These are phyloP conservation scores for Nakaseomyces glabratus DNA, from an alignment of 1,139 yeast species.

Conservation along the genomic window DNA sequence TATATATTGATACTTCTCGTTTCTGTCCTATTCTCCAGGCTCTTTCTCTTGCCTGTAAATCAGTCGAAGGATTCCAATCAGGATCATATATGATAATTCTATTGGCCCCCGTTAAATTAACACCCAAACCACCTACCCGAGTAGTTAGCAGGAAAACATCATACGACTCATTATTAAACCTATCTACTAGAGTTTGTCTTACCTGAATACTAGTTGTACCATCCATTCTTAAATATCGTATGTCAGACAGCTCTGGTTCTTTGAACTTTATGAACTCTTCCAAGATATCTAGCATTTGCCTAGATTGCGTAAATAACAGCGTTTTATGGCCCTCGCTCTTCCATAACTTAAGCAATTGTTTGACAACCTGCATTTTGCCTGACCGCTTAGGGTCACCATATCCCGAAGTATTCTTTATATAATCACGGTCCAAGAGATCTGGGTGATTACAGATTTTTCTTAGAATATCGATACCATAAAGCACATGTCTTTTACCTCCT, in stretches of 20 bases:
- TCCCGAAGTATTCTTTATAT: slow-evolving; percentile 35
- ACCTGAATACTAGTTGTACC: slow-evolving; percentile 77
- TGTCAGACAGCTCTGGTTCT: slow-evolving; percentile 34
- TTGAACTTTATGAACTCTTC: slow-evolving; percentile 52
- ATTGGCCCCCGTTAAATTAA: slow-evolving; percentile 90
- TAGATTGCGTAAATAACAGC: slow-evolving; percentile 77
- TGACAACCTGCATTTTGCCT: slow-evolving; percentile 87
- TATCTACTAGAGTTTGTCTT: slow-evolving; percentile 73
- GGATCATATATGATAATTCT: slow-evolving; percentile 92
- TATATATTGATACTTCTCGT: slow-evolving; percentile 82
- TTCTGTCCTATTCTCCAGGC: slow-evolving; percentile 98
- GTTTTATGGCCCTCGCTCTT: slow-evolving; percentile 67
- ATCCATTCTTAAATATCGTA: slow-evolving; percentile 77
- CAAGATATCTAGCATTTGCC: slow-evolving; percentile 86
- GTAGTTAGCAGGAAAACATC: slow-evolving; percentile 79
- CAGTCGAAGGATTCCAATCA: slow-evolving; percentile 98
- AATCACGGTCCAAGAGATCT: slow-evolving; percentile 60
- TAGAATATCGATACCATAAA: slow-evolving; percentile 82
- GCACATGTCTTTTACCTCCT: slow-evolving; percentile 68
- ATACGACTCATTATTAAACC: slow-evolving; percentile 54
- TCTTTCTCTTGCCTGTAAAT: slow-evolving; percentile 90
- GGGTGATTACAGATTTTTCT: slow-evolving; percentile 96
- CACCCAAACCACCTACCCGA: slow-evolving; percentile 92
- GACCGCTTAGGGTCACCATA: slow-evolving; percentile 66
- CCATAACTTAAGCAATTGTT: slow-evolving; percentile 71